Percentiles rank a stretch among this genome's conserved stretches.
Evolutionary conservation across 495 filamentous ascomycete genomes (phyloP).

Genomic region (Neurospora sp.): DNA sequence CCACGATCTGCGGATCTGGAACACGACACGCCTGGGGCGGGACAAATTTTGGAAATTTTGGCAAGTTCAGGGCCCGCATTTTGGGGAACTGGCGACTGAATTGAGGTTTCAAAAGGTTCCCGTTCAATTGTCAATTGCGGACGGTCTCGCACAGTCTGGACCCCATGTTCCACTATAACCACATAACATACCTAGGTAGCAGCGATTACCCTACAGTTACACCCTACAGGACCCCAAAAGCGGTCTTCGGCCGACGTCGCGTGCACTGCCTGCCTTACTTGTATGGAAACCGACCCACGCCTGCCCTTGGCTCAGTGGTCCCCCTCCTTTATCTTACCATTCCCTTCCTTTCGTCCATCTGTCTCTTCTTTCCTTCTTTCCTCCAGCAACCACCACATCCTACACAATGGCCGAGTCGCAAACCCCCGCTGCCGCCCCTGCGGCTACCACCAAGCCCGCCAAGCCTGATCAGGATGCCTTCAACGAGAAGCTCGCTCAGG

Average conservation of each 20-base stretch:
- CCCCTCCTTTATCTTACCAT: not conserved
- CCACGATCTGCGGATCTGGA: constrained; percentile 6
- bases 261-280: not conserved
- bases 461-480: constrained; percentile 63
- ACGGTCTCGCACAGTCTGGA: not conserved
- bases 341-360: not conserved
- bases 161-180: not conserved
- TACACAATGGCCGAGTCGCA: constrained; percentile 33
- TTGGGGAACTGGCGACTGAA: not conserved
- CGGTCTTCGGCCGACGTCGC: not conserved
- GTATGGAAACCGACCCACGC: not conserved
- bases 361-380: constrained; percentile 2
- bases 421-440: constrained; percentile 37
- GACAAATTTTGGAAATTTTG: constrained; percentile 3
- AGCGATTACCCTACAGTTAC: not conserved
- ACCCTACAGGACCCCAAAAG: not conserved
- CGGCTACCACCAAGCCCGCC: constrained; percentile 48
- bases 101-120: not conserved
- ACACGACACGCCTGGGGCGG: not conserved
- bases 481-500: constrained; percentile 61
- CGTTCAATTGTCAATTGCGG: not conserved
- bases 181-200: not conserved
- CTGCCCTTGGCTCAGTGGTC: not conserved
- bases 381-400: not conserved
- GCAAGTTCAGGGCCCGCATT: not conserved